A percentile compares a stretch with the other conserved stretches of the same genome.
phyloP scores from a whole-genome alignment of 2,329 filamentous ascomycete genomes.

The Drechslera avenae region DNA sequence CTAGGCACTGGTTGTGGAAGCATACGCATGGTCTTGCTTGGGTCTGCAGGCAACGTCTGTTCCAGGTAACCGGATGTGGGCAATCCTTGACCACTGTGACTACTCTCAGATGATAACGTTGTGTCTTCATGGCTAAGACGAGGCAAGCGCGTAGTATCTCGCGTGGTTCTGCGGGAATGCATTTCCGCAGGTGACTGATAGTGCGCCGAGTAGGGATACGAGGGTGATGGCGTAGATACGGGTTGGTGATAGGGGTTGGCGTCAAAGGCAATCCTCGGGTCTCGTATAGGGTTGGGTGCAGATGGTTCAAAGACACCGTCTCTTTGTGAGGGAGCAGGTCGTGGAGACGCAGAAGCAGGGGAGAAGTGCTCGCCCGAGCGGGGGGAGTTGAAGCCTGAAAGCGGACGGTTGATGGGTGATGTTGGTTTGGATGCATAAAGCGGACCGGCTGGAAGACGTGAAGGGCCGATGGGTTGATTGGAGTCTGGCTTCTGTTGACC shows the following conservation, averaged over 20 bases:
- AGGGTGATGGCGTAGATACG: conserved; percentile 28
- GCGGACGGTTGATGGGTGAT: conserved; percentile 39
- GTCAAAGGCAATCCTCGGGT: conserved; percentile 29
- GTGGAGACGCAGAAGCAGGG: conserved; percentile 43
- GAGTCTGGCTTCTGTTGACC: conserved; percentile 31
- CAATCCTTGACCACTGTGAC: conserved; percentile 30
- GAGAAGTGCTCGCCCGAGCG: conserved; percentile 42
- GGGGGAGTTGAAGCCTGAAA: conserved; percentile 44
- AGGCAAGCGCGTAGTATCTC: conserved; percentile 40
- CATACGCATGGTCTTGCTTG: conserved; percentile 41
- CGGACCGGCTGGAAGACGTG: conserved; percentile 33
- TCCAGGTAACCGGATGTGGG: conserved; percentile 14
- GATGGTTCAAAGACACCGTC: conserved; percentile 34
- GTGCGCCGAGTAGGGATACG: conserved; percentile 22
- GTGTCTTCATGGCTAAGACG: conserved; percentile 48
- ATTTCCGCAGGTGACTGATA: conserved; percentile 35
- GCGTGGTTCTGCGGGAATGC: conserved; percentile 38
- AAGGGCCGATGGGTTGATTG: conserved; percentile 34
- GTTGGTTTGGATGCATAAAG: conserved; percentile 39
- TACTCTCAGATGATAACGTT: conserved; percentile 48
- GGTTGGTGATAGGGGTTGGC: conserved; percentile 23
- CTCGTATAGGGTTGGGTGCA: conserved; percentile 24
- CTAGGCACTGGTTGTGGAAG: conserved; percentile 48
- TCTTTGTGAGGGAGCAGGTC: conserved; percentile 32
- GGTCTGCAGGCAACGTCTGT: conserved; percentile 33